A percentile compares a stretch with the other conserved stretches of the same genome.
Conservation (phyloP, 2,329 filamentous ascomycete species). For the Lecanoromycetidae sp. region DNA sequence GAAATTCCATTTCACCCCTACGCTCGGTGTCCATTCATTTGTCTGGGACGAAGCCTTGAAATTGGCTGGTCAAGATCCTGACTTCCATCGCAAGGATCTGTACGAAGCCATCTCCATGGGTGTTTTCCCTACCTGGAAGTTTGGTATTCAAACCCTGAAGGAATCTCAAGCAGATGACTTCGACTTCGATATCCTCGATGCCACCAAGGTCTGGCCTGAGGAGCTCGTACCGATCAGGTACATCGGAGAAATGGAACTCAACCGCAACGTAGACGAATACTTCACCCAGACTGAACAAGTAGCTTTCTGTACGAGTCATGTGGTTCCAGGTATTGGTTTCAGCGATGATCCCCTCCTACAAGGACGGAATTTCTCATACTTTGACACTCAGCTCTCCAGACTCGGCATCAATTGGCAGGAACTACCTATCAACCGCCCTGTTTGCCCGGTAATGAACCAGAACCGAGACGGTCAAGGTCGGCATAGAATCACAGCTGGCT, state of each 20-base stretch:
- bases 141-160: slow-evolving; percentile 66
- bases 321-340: slow-evolving; percentile 67
- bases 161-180: slow-evolving; percentile 63
- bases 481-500: slow-evolving; percentile 61
- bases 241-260: slow-evolving; percentile 68
- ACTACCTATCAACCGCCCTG: slow-evolving; percentile 62
- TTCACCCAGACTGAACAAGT: slow-evolving; percentile 74
- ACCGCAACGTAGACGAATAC: slow-evolving; percentile 68
- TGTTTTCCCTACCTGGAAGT: slow-evolving; percentile 63
- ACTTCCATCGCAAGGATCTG: slow-evolving; percentile 71
- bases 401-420: slow-evolving; percentile 66
- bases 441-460: slow-evolving; percentile 63
- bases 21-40: slow-evolving; percentile 62
- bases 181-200: slow-evolving; percentile 74
- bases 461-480: slow-evolving; percentile 63
- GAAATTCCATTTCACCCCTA: slow-evolving; percentile 66
- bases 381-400: slow-evolving; percentile 49
- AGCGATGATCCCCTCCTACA: slow-evolving; percentile 64
- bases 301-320: slow-evolving; percentile 68
- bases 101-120: slow-evolving; percentile 61
- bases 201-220: slow-evolving; percentile 78
- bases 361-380: slow-evolving; percentile 55
- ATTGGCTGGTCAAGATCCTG: slow-evolving; percentile 60
- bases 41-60: slow-evolving; percentile 74
- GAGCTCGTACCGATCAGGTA: slow-evolving; percentile 62